Conservation (phyloP, 179 eudicot genomes). For the Sideroxylon spinosum region DNA sequence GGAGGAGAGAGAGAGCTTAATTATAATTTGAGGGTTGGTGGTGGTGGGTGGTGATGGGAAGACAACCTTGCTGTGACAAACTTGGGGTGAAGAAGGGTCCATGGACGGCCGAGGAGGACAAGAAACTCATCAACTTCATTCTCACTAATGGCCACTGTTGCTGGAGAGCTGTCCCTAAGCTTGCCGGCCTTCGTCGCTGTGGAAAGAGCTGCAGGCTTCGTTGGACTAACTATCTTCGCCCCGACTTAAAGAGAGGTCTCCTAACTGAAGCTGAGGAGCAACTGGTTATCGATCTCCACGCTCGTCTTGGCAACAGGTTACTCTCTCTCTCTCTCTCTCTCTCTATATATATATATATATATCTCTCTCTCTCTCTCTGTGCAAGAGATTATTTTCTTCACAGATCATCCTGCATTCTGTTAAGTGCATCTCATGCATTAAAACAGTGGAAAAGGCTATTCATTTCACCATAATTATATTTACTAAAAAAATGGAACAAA, state of each 20-base stretch:
- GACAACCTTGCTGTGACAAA: conserved; percentile 95
- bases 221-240: conserved; percentile 93
- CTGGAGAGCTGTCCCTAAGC: conserved; percentile 93
- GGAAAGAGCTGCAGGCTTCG: conserved; percentile 90
- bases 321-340: background rate
- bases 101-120: conserved; percentile 96
- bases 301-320: conserved; percentile 82
- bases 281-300: conserved; percentile 84
- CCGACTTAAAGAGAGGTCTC: conserved; percentile 79
- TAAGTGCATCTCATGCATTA: background rate
- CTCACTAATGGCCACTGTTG: conserved; percentile 91
- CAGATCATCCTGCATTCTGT: background rate
- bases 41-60: conserved; percentile 46
- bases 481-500: no score
- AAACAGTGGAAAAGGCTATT: background rate
- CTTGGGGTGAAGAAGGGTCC: conserved; percentile 96
- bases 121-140: conserved; percentile 78
- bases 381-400: background rate
- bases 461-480: no score
- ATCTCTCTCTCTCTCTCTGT: background rate
- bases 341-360: no score
- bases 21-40: background rate
- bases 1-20: conserved; percentile 4
- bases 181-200: conserved; percentile 79
- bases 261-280: conserved; percentile 76